Evolutionary conservation across 2,329 filamentous ascomycete genomes (phyloP).

Genomic region (Tolypocladium sp.): DNA sequence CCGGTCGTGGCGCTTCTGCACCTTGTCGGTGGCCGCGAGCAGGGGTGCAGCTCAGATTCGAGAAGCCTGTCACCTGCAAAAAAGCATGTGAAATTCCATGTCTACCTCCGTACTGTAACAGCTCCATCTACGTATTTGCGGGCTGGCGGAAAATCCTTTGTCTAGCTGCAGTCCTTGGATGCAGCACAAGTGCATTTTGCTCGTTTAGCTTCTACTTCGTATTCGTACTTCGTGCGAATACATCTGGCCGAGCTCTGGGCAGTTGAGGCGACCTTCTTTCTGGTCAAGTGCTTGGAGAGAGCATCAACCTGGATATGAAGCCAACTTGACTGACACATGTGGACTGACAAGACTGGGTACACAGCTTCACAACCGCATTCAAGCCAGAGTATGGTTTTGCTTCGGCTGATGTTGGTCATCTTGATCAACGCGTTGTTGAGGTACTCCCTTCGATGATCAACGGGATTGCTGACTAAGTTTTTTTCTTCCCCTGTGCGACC

Average conservation of each 20-base stretch:
- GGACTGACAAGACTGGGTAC: not conserved
- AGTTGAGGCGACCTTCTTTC: not conserved
- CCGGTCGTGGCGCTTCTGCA: not conserved
- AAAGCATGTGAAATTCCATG: conserved; percentile 1
- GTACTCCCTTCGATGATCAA: not conserved
- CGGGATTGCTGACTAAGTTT: not conserved
- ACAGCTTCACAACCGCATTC: not conserved
- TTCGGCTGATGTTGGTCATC: not conserved
- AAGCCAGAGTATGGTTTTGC: not conserved
- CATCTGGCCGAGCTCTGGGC: not conserved
- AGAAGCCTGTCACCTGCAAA: not conserved
- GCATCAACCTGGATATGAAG: not conserved
- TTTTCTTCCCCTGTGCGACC: not conserved
- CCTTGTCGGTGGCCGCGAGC: not conserved
- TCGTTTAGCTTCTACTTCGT: too few relatives aligned
- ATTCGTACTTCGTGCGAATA: too few relatives aligned
- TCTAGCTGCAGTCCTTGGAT: not conserved
- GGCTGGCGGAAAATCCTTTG: not conserved
- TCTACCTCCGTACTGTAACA: too few relatives aligned
- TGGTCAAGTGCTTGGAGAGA: not conserved
- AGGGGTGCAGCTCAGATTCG: not conserved
- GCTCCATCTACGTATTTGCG: not conserved
- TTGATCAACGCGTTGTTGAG: not conserved
- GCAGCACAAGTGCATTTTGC: not conserved
- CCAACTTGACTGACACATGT: not conserved